Conservation (phyloP, 2,329 filamentous ascomycete genomes). For the Bipolaris sorokiniana region DNA sequence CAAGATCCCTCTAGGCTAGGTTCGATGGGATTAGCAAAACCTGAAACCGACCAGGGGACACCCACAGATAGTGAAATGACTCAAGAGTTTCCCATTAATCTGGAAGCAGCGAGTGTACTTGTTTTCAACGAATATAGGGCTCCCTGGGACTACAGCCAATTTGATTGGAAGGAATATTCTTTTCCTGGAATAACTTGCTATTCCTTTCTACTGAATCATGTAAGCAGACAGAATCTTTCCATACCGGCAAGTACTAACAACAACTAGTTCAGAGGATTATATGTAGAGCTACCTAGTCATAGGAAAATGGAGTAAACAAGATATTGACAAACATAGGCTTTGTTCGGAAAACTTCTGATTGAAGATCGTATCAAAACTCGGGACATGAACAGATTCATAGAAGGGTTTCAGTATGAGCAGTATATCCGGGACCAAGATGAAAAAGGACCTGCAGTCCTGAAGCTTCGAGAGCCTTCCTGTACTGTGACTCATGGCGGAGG, state of each 20-base stretch:
- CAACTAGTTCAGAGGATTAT: background rate
- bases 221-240: background rate
- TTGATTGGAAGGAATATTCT: background rate
- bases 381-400: background rate
- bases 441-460: background rate
- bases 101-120: background rate
- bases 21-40: too few relatives aligned
- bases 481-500: background rate
- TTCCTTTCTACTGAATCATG: background rate
- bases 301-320: too few relatives aligned
- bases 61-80: too few relatives aligned
- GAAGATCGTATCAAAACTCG: background rate
- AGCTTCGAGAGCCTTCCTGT: background rate
- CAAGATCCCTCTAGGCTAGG: too few relatives aligned
- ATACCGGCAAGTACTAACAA: background rate
- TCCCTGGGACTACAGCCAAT: background rate
- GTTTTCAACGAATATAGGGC: background rate
- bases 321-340: background rate
- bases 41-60: too few relatives aligned
- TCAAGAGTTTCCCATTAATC: background rate
- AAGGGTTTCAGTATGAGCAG: background rate
- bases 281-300: too few relatives aligned
- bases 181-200: background rate
- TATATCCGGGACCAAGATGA: background rate
- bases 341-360: background rate